A percentile compares a stretch with the other conserved stretches of the same genome.
Conservation (phyloP, 1,284 basidiomycete species). For the Calocybe gambosa region DNA sequence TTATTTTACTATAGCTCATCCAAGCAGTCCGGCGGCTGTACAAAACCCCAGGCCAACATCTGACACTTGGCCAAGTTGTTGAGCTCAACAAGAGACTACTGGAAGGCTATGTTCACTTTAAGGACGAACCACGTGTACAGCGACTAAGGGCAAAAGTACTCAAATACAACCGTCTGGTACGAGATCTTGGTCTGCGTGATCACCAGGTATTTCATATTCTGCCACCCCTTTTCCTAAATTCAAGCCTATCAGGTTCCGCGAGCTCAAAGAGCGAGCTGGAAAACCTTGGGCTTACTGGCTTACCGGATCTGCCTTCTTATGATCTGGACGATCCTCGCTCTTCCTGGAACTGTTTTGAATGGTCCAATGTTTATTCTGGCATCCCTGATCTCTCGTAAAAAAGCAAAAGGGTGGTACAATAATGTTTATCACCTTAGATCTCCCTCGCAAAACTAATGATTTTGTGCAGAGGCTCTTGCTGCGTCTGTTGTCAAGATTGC, state of each 20-base stretch:
- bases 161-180: slow-evolving; percentile 87
- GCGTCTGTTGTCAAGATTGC: slow-evolving; percentile 96
- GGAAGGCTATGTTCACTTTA: slow-evolving; percentile 90
- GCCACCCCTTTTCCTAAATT: slow-evolving; percentile 2
- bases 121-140: slow-evolving; percentile 88
- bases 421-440: slow-evolving; percentile 5
- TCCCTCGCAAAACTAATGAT: slow-evolving; percentile 3
- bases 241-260: slow-evolving; percentile 53
- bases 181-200: slow-evolving; percentile 94
- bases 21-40: slow-evolving; percentile 95
- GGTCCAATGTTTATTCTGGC: slow-evolving; percentile 94
- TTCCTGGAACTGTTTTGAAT: slow-evolving; percentile 95
- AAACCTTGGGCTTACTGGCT: slow-evolving; percentile 78
- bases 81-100: slow-evolving; percentile 94
- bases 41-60: slow-evolving; percentile 90
- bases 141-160: slow-evolving; percentile 82
- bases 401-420: slow-evolving; percentile 73
- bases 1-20: slow-evolving; percentile 55
- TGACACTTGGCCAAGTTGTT: slow-evolving; percentile 94
- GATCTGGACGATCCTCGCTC: slow-evolving; percentile 82
- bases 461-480: slow-evolving; percentile 83
- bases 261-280: slow-evolving; percentile 83
- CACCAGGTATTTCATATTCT: slow-evolving; percentile 68
- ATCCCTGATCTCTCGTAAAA: slow-evolving; percentile 81
- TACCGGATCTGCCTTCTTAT: slow-evolving; percentile 82